Conservation (phyloP, 768 basidiomycete species). For the Naganishia vaughanmartiniae region DNA sequence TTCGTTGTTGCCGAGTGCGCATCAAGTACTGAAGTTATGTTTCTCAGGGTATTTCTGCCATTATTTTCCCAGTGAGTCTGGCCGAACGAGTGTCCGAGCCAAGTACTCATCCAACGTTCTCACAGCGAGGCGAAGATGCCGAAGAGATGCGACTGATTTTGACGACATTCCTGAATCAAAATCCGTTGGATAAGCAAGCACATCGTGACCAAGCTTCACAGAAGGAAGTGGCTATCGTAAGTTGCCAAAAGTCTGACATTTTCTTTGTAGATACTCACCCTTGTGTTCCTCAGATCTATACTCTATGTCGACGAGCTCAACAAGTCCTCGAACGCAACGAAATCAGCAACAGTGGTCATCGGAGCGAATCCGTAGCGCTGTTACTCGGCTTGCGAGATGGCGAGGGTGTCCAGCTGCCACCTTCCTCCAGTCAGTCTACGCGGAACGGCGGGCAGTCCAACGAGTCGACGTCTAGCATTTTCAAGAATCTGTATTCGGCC, state of each 20-base stretch:
- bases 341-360: constrained; percentile 35
- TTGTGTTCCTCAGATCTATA: constrained; percentile 41
- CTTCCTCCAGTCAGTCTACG: neutral
- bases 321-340: constrained; percentile 35
- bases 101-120: neutral
- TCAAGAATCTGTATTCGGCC: constrained; percentile 22
- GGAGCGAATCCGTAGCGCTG: constrained; percentile 43
- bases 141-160: constrained; percentile 47
- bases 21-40: neutral
- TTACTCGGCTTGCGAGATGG: constrained; percentile 44
- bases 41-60: constrained; percentile 42
- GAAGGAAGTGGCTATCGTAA: constrained; percentile 50
- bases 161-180: constrained; percentile 46
- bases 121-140: constrained; percentile 39
- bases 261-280: neutral
- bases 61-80: constrained; percentile 45
- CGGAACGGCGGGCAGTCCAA: constrained; percentile 7
- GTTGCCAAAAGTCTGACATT: constrained; percentile 1
- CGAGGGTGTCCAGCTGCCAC: constrained; percentile 32
- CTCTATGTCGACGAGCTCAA: constrained; percentile 41
- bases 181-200: constrained; percentile 41
- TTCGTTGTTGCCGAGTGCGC: constrained; percentile 25
- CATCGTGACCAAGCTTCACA: constrained; percentile 45
- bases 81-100: neutral
- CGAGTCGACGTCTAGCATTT: constrained; percentile 9